Evolutionary conservation across 2,329 filamentous ascomycete genomes (phyloP).

Genomic region (Hymenoscyphus linearis): DNA sequence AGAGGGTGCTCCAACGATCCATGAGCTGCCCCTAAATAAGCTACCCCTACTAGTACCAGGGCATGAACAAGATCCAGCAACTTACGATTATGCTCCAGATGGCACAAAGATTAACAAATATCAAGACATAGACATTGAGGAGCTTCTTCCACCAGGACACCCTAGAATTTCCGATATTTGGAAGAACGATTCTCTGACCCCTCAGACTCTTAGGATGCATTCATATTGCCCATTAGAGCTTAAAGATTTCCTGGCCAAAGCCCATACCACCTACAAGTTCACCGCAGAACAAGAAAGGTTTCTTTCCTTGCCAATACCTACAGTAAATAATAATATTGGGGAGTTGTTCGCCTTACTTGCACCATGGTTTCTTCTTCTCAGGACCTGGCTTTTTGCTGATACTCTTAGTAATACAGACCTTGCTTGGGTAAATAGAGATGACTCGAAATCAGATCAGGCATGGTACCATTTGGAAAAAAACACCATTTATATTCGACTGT

Average conservation of each 20-base stretch:
- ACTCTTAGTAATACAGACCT: background rate
- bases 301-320: background rate
- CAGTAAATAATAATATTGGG: background rate
- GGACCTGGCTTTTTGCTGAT: background rate
- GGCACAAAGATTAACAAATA: background rate
- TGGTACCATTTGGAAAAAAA: background rate
- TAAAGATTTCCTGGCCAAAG: background rate
- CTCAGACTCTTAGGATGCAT: background rate
- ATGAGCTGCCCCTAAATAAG: no score
- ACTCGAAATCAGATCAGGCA: no score
- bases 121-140: background rate
- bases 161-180: background rate
- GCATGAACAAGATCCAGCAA: background rate
- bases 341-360: background rate
- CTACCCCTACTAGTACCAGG: no score
- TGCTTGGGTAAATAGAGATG: background rate
- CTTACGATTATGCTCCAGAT: background rate
- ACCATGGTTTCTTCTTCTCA: background rate
- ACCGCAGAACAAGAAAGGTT: background rate
- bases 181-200: background rate
- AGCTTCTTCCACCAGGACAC: background rate
- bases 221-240: background rate
- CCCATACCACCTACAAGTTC: background rate
- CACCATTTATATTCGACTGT: background rate
- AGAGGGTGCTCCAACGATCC: no score